Evolutionary conservation across 148 eudicot species (phyloP), one percentile per base, ranked within the genome.

Genomic region (Simmondsia chinensis): DNA sequence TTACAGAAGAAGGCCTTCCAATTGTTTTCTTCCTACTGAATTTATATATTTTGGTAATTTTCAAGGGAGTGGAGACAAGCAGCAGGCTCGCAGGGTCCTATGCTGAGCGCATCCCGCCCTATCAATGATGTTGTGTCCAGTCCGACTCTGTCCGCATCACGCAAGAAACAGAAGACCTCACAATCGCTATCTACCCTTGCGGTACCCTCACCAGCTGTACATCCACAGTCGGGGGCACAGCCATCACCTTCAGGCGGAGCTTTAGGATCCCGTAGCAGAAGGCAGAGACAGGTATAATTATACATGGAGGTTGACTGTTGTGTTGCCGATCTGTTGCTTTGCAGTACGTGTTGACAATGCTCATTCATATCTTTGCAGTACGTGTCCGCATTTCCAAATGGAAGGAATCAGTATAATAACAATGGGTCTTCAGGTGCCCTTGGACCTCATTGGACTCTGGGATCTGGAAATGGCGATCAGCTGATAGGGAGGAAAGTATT

Each of bases 21-120:
- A n/a, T n/a, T n/a, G n/a, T n/a, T 37, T 22, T 59, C 42, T 22
- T 20, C 23, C n/a, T 20, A 42, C 42, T 54, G 43, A 36, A 40
- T 0, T 35, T 22, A 38, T 51, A 38, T 27, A 31, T 54, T 14
- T 11, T 44, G 42, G 45, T 20, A 30, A 42, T 37, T 50, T 31
- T 32, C 31, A 49, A 82, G 97, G 73, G 95, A 91, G 60, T 85
- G 97, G 95, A 76, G 95, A 70, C 73, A 82, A 52, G 61, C 85
- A 24, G 76, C 77, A 31, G 94, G 79, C 30, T 70, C 47, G 38
- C 72, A 55, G 43, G 57, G 50, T 51, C 33, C 68, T 12, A 61
- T 52, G 44, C 24, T 57, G 42, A 59, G 50, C 41, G 22, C 64
- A 12, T 56, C 75, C 8, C 89, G 75, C 56, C 70, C 80, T 48